A percentile compares a stretch with the other conserved stretches of the same genome.
These are phyloP conservation scores for Guillardia theta DNA, from an alignment of 78 protist genomes.

Conservation along the genomic window DNA sequence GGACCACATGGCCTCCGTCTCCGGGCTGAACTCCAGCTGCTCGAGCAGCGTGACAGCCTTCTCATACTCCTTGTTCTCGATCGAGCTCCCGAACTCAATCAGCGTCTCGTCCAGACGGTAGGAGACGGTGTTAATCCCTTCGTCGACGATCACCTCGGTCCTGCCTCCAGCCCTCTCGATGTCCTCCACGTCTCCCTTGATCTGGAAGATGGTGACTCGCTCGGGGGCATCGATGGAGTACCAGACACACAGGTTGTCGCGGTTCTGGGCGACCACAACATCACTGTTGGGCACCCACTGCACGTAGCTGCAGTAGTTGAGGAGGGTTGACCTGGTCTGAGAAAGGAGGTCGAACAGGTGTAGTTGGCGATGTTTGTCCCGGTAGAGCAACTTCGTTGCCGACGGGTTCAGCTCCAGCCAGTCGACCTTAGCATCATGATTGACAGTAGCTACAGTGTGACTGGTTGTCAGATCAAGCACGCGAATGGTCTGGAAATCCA, in stretches of 20 bases:
- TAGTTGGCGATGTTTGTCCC: conserved; percentile 51
- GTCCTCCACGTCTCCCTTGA: conserved; percentile 85
- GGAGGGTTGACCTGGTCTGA: conserved; percentile 63
- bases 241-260: conserved; percentile 80
- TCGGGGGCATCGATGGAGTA: conserved; percentile 77
- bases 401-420: conserved; percentile 76
- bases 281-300: conserved; percentile 87
- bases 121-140: conserved; percentile 64
- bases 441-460: conserved; percentile 49
- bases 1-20: conserved; percentile 81
- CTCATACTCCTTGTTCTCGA: conserved; percentile 54
- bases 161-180: conserved; percentile 71
- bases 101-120: conserved; percentile 58
- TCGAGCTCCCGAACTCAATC: conserved; percentile 75
- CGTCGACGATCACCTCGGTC: conserved; percentile 85
- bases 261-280: conserved; percentile 81
- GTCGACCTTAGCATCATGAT: conserved; percentile 73
- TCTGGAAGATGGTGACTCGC: conserved; percentile 61
- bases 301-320: conserved; percentile 77
- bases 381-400: conserved; percentile 68
- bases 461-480: conserved; percentile 55
- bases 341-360: conserved; percentile 65
- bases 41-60: conserved; percentile 56
- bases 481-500: conserved; percentile 75
- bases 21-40: conserved; percentile 52